Evolutionary conservation across 768 basidiomycete genomes (phyloP).

Genomic region (Boletus subparvulus): DNA sequence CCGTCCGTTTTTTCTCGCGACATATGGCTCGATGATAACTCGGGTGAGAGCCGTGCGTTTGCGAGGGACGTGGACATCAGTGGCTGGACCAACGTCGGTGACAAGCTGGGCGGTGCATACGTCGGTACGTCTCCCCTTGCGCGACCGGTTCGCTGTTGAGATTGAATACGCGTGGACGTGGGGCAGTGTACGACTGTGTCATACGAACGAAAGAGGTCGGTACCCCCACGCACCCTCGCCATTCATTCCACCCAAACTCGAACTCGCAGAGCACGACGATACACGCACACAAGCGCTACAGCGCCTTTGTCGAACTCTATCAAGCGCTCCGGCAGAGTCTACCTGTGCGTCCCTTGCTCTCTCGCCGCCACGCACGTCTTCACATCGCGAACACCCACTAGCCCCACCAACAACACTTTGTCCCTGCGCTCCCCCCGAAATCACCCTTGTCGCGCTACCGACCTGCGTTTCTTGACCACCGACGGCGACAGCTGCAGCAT

Average conservation of each 20-base stretch:
- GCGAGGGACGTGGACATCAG: conserved; percentile 63
- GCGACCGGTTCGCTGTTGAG: neutral
- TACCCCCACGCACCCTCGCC: neutral
- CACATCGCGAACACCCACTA: conserved; percentile 20
- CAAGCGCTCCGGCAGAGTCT: conserved; percentile 47
- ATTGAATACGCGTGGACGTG: neutral
- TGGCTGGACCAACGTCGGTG: conserved; percentile 75
- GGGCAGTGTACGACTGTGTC: conserved; percentile 64
- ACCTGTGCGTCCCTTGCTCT: conserved; percentile 42
- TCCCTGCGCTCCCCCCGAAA: conserved; percentile 69
- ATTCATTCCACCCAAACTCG: neutral
- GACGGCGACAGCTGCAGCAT: conserved; percentile 58
- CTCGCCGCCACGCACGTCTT: neutral
- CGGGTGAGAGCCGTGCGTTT: conserved; percentile 53
- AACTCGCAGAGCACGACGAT: conserved; percentile 52
- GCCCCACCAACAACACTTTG: conserved; percentile 43
- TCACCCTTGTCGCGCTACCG: conserved; percentile 65
- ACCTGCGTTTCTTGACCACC: conserved; percentile 63
- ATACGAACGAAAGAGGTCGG: conserved; percentile 62
- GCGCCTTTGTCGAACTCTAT: conserved; percentile 58
- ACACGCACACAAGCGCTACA: conserved; percentile 67
- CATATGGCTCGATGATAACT: conserved; percentile 68
- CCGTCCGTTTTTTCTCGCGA: conserved; percentile 65
- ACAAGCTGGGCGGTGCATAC: conserved; percentile 61
- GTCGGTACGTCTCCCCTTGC: conserved; percentile 44